These are phyloP conservation scores for Vanrija pseudolonga DNA, from an alignment of 1,284 basidiomycete species.

Conservation along the genomic window DNA sequence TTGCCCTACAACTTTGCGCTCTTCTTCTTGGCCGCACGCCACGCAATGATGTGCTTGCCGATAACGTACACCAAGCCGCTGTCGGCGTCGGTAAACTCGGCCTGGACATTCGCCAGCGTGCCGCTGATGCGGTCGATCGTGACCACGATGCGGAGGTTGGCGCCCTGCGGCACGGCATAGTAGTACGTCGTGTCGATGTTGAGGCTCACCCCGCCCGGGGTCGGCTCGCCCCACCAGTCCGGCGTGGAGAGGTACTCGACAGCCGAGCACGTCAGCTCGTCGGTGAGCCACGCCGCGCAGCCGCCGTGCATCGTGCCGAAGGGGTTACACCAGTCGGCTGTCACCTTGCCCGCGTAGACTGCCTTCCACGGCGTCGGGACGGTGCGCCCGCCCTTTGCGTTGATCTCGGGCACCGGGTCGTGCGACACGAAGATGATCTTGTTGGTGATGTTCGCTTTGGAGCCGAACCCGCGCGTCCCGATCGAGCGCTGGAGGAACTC, in stretches of 20 bases:
- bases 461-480: too few species aligned
- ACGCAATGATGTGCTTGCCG: constrained; percentile 6
- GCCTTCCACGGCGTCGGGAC: constrained; percentile 5
- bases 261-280: constrained; percentile 8
- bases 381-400: constrained; percentile 3
- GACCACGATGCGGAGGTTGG: constrained; percentile 4
- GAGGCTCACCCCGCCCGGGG: constrained; percentile 1
- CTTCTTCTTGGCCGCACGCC: constrained; percentile 5
- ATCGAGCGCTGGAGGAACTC: too few species aligned
- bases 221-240: constrained; percentile 2
- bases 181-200: constrained; percentile 13
- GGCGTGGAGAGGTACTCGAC: constrained; percentile 1
- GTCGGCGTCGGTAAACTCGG: constrained; percentile 3
- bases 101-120: constrained; percentile 6
- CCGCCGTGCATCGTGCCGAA: constrained; percentile 10
- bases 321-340: constrained; percentile 6
- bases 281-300: constrained; percentile 10
- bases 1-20: too few species aligned
- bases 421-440: too few species aligned
- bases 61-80: neutral
- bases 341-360: constrained; percentile 3
- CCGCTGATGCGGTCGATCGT: constrained; percentile 10
- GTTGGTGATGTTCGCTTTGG: too few species aligned
- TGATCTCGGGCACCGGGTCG: neutral
- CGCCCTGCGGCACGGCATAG: constrained; percentile 3